phyloP scores from a whole-genome alignment of 1,284 basidiomycete genomes.

The Phenoliferia sp. region DNA sequence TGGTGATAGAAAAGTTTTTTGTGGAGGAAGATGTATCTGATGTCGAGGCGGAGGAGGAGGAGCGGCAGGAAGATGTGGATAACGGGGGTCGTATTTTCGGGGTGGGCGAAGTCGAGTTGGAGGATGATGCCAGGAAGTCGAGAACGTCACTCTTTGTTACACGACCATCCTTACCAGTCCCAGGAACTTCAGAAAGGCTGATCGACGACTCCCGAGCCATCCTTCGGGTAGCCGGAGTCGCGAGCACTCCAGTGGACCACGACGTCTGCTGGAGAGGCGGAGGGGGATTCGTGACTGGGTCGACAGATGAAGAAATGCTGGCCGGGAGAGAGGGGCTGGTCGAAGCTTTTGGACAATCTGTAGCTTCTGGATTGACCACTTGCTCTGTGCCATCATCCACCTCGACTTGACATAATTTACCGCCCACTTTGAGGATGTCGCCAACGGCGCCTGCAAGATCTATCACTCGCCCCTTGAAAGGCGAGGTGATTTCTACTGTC shows the following conservation, averaged over 20 bases:
- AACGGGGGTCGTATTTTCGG: background rate
- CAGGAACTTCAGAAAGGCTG: constrained; percentile 53
- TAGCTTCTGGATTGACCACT: too few relatives aligned
- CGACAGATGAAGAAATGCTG: too few relatives aligned
- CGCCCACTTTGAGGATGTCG: constrained; percentile 79
- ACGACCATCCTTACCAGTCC: constrained; percentile 68
- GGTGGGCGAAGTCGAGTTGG: background rate
- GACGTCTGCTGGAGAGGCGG: constrained; percentile 10
- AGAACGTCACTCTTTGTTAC: constrained; percentile 67
- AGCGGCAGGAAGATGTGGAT: background rate
- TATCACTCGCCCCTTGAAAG: constrained; percentile 71
- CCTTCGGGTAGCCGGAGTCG: constrained; percentile 72
- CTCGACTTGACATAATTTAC: constrained; percentile 75
- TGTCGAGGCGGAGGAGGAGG: background rate
- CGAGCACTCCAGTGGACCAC: constrained; percentile 49
- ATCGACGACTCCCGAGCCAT: constrained; percentile 64
- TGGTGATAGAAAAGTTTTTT: too few relatives aligned
- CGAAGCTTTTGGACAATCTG: too few relatives aligned
- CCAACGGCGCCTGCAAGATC: constrained; percentile 73
- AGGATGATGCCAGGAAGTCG: background rate
- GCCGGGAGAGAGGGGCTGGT: too few relatives aligned
- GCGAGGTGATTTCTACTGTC: constrained; percentile 87
- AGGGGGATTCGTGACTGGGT: too few relatives aligned
- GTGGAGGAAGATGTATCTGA: background rate
- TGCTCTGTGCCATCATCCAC: background rate